A percentile compares a stretch with the other conserved stretches of the same genome.
Conservation (phyloP, 108 stramenopile species). For the Skeletonema potamos region DNA sequence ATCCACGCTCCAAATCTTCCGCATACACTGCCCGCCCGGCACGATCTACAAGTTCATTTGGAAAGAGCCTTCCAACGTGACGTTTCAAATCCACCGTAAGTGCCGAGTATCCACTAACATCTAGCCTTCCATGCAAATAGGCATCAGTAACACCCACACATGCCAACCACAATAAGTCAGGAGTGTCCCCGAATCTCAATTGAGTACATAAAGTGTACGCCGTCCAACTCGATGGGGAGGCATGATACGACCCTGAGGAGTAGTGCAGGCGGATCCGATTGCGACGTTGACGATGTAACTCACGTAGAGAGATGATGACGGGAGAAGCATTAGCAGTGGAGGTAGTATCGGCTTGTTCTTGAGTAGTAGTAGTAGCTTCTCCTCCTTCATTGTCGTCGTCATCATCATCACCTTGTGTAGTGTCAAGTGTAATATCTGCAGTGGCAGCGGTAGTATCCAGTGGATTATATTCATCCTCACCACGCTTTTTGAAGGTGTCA, state of each 20-base stretch:
- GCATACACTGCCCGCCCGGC: constrained; percentile 66
- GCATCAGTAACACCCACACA: constrained; percentile 85
- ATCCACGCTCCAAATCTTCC: constrained; percentile 54
- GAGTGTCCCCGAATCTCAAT: constrained; percentile 63
- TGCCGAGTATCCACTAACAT: constrained; percentile 62
- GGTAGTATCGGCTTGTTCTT: background rate
- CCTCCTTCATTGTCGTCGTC: constrained; percentile 14
- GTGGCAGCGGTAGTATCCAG: constrained; percentile 40
- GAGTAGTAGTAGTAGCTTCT: background rate
- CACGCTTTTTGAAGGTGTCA: background rate
- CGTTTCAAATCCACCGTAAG: constrained; percentile 56
- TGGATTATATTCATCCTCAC: constrained; percentile 11
- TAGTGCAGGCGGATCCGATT: constrained; percentile 73
- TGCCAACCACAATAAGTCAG: constrained; percentile 82
- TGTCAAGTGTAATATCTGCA: constrained; percentile 33
- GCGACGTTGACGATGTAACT: constrained; percentile 65
- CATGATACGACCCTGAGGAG: constrained; percentile 63
- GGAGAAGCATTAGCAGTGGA: too few relatives aligned
- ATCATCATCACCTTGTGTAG: constrained; percentile 10
- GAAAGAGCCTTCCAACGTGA: constrained; percentile 61
- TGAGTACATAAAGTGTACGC: constrained; percentile 66
- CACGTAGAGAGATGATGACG: constrained; percentile 41
- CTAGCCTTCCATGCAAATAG: constrained; percentile 69
- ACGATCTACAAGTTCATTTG: constrained; percentile 67
- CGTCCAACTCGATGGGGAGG: constrained; percentile 69